Evolutionary conservation across 2,329 filamentous ascomycete genomes (phyloP).

Genomic region (Scolecobasidium constrictum): DNA sequence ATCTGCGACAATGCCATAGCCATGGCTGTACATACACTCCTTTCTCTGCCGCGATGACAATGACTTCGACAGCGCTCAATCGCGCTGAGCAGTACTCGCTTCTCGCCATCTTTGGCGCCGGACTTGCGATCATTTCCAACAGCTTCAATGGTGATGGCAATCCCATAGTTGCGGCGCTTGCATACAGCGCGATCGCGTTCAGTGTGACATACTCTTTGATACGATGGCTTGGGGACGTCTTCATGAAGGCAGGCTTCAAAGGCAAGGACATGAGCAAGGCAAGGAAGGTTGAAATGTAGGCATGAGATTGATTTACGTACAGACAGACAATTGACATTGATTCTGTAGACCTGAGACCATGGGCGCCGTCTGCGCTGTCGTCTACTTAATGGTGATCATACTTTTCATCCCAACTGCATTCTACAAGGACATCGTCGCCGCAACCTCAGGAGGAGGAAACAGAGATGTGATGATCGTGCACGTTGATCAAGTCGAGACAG

Average conservation of each 20-base stretch:
- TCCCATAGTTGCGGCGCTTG: constrained; percentile 77
- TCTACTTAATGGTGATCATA: constrained; percentile 82
- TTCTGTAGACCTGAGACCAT: constrained; percentile 71
- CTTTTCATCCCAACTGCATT: constrained; percentile 94
- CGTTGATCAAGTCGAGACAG: constrained; percentile 62
- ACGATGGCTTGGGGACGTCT: constrained; percentile 83
- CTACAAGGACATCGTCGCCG: constrained; percentile 94
- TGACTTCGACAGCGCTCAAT: constrained; percentile 4
- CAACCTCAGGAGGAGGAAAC: constrained; percentile 88
- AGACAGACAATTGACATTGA: constrained; percentile 12
- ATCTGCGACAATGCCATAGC: too few species aligned
- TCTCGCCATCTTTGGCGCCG: constrained; percentile 54
- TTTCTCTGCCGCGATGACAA: neutral
- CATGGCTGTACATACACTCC: too few species aligned
- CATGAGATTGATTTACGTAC: constrained; percentile 11
- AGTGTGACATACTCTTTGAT: constrained; percentile 74
- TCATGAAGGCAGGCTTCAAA: constrained; percentile 79
- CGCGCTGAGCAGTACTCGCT: constrained; percentile 46
- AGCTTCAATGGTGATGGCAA: constrained; percentile 79
- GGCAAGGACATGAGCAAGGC: constrained; percentile 80
- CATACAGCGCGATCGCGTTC: constrained; percentile 79
- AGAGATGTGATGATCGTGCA: constrained; percentile 62
- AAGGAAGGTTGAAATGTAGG: constrained; percentile 62
- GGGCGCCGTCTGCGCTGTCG: constrained; percentile 85
- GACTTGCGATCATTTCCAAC: constrained; percentile 64